Evolutionary conservation across 2,329 filamentous ascomycete genomes (phyloP), one percentile per base, ranked within the genome.

Genomic region (Incumbomyces lentus): DNA sequence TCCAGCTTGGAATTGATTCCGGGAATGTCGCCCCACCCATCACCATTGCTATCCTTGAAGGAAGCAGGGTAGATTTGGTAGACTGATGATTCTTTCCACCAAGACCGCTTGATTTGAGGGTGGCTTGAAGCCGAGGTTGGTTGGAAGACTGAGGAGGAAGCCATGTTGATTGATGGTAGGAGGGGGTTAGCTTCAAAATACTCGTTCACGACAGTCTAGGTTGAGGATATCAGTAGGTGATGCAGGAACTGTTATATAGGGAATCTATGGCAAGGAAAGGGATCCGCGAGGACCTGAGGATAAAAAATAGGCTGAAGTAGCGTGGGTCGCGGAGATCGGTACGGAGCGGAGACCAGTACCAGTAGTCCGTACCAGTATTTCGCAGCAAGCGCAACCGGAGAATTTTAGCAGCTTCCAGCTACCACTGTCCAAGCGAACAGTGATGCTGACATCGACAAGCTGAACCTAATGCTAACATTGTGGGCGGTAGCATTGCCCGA

Each of bases 31-130:
- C 80, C 79, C 54, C 76, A 68, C 30, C 81, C 80, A 46, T 80
- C 77, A 55, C 78, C 73, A 34, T 70, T 71, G 47, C 78, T 76
- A 51, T 70, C 70, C 56, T 74, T 70, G 64, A 79, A 80, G 19
- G 73, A 76, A n/a, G 76, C 71, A 2, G 76, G 75, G 58, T 79
- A 81, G 51, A 81, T 72, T 52, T 81, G 75, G 58, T 81, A 81
- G 17, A 79, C 73, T 8, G 72, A 68, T 42, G 68, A 71, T 58
- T 79, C 74, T 54, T 79, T 78, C 76, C 77, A 80, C 76, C 76
- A 80, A 14, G 42, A 46, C n/a, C 40, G 40, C 13, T 46, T 43
- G 26, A 50, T 38, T 10, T 40, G 36, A 37, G 44, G 16, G 29
- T 40, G 36, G 42, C 17, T 16, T 36, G 40, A 26, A 8, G 22